A percentile compares a stretch with the other conserved stretches of the same genome.
phyloP scores from a whole-genome alignment of 225 moss, liverwort and hornwort genomes.

The Takakia lepidozioides region DNA sequence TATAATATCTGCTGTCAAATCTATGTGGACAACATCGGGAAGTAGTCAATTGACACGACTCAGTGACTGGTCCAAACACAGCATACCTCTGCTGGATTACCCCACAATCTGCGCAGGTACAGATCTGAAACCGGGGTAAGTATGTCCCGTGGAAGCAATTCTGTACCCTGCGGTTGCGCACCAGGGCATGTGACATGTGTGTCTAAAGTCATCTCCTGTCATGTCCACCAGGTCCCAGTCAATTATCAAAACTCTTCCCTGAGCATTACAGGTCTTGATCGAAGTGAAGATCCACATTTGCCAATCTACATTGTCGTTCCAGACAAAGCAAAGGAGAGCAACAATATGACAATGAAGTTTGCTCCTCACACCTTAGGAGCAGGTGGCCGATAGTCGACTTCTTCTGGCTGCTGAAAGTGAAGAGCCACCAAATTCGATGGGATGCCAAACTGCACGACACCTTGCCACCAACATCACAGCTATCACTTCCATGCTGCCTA shows the following conservation, averaged over 20 bases:
- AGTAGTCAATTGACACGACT: too few species aligned
- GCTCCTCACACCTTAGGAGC: neutral
- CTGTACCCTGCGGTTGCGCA: conserved; percentile 3
- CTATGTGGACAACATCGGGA: too few species aligned
- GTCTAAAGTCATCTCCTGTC: neutral
- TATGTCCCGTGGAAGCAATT: neutral
- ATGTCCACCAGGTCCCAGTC: too few species aligned
- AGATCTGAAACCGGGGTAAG: neutral
- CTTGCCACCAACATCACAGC: neutral
- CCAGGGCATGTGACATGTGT: neutral
- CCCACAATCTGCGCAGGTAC: conserved; percentile 8
- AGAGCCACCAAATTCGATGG: neutral
- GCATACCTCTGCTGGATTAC: conserved; percentile 5
- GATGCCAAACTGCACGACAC: too few species aligned
- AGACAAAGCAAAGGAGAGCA: neutral
- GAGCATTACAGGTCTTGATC: too few species aligned
- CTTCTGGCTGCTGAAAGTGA: neutral
- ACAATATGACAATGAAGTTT: neutral
- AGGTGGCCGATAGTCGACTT: too few species aligned
- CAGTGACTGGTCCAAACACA: too few species aligned
- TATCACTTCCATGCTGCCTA: neutral
- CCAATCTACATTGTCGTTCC: neutral
- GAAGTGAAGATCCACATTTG: too few species aligned
- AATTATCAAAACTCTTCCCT: too few species aligned
- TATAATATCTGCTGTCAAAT: too few species aligned